Conservation (phyloP, 2,329 filamentous ascomycete genomes). For the Xylaria sp. region DNA sequence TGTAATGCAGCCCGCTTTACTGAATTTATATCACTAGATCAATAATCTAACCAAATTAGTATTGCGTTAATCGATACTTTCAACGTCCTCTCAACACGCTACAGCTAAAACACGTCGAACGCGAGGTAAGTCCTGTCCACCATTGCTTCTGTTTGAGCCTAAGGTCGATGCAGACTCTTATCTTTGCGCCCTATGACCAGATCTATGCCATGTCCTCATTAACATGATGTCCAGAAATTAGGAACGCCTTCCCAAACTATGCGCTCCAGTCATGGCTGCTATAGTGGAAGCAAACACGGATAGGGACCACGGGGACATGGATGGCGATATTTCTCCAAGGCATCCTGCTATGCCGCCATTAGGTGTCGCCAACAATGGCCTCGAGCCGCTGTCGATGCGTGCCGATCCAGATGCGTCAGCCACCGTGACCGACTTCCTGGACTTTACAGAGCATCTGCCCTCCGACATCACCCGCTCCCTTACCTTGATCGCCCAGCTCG, state of each 20-base stretch:
- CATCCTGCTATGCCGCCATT: constrained; percentile 32
- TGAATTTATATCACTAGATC: not conserved
- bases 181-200: not conserved
- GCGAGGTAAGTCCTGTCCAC: constrained; percentile 19
- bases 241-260: constrained; percentile 9
- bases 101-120: constrained; percentile 11
- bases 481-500: constrained; percentile 73
- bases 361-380: constrained; percentile 50
- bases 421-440: constrained; percentile 76
- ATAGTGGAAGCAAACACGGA: constrained; percentile 39
- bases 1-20: not conserved
- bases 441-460: constrained; percentile 76
- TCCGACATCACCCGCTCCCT: constrained; percentile 74
- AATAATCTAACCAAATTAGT: not conserved
- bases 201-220: constrained; percentile 9
- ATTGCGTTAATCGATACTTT: constrained; percentile 2
- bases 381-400: constrained; percentile 62
- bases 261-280: constrained; percentile 39
- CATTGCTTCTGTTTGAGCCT: not conserved
- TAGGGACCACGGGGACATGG: constrained; percentile 40
- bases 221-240: constrained; percentile 21
- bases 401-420: constrained; percentile 75
- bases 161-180: not conserved
- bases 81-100: not conserved
- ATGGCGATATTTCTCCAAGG: constrained; percentile 51